Evolutionary conservation across 495 filamentous ascomycete genomes (phyloP), one percentile per base, ranked within the genome.

Genomic region (Hypoxylon crocopeplum): DNA sequence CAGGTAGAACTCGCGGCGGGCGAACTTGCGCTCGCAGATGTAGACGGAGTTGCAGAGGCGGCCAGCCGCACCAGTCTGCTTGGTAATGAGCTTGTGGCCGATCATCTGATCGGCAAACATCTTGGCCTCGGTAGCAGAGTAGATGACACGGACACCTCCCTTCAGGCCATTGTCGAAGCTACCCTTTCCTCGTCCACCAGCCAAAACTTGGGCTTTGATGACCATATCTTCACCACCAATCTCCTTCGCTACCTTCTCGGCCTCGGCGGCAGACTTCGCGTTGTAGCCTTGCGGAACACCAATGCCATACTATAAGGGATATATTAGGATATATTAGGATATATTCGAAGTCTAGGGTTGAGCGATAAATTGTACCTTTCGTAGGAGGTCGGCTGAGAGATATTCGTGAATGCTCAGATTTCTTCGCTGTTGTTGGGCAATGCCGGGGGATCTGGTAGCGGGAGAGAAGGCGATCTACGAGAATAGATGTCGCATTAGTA

Each of bases 71-170:
- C 94, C 94, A 47, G 95, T 98, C 81, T 98, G 94, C 85, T 98
- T 98, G 74, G 94, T 98, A 77, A 98, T 87, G 77, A 98, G 92
- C 78, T 97, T 96, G 76, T 98, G 94, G 64, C 94, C 94, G 77
- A 98, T 97, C 94, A 98, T 98, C 79, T 98, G 92, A 59, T 90
- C 86, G 69, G 94, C 93, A 70, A 98, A 96, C 87, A 97, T 97
- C 81, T 90, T 92, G 72, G 94, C 94, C 82, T 81, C 77, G 69
- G 80, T 82, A 42, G 75, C 77, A 84, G 93, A 97, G 85, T 97
- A 98, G 74, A 98, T 95, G 69, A 98, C 91, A 62, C 94, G 87
- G 63, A 98, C 94, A 79, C 94, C 94, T 72, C 94, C 94, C 84
- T 98, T 98, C 70, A 97, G 86, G 60, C 94, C 94, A 78, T 97